These are phyloP conservation scores for Boletus bicolor DNA, from an alignment of 768 basidiomycete genomes.

Conservation along the genomic window DNA sequence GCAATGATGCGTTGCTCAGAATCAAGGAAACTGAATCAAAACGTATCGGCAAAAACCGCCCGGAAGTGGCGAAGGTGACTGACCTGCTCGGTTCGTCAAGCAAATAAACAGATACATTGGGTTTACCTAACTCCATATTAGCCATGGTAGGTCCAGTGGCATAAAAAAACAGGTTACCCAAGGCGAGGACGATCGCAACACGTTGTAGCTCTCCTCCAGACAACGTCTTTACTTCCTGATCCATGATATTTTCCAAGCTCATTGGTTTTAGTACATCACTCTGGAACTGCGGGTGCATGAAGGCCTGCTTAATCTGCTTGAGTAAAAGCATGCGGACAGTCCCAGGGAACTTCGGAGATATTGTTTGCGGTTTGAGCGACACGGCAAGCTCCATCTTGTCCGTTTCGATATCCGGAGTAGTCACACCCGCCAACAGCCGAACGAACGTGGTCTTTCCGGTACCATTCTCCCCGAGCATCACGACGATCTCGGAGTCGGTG, in stretches of 20 bases:
- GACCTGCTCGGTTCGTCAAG: constrained; percentile 91
- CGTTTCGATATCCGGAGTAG: constrained; percentile 72
- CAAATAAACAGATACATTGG: constrained; percentile 84
- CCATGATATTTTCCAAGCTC: constrained; percentile 91
- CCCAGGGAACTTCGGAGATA: constrained; percentile 96
- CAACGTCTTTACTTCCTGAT: constrained; percentile 96
- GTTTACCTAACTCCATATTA: constrained; percentile 49
- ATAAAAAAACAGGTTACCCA: constrained; percentile 48
- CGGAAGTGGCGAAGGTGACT: constrained; percentile 17
- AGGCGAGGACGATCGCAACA: constrained; percentile 91
- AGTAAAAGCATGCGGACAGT: constrained; percentile 93
- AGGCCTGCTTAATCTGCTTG: constrained; percentile 91
- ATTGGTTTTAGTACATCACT: constrained; percentile 98
- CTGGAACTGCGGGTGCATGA: constrained; percentile 99
- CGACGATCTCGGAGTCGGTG: constrained; percentile 99
- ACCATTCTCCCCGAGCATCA: constrained; percentile 99
- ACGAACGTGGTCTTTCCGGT: constrained; percentile 99
- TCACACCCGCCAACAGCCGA: constrained; percentile 89
- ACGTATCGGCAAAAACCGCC: constrained; percentile 2
- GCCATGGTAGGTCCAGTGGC: neutral
- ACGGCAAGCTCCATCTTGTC: constrained; percentile 80
- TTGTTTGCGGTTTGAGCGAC: constrained; percentile 98
- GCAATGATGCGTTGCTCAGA: constrained; percentile 99
- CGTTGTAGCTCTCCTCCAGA: constrained; percentile 98
- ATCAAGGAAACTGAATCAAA: constrained; percentile 74